A percentile compares a stretch with the other conserved stretches of the same genome.
Conservation (phyloP, 805 yeast species). For the Kregervanrija fluxuum region DNA sequence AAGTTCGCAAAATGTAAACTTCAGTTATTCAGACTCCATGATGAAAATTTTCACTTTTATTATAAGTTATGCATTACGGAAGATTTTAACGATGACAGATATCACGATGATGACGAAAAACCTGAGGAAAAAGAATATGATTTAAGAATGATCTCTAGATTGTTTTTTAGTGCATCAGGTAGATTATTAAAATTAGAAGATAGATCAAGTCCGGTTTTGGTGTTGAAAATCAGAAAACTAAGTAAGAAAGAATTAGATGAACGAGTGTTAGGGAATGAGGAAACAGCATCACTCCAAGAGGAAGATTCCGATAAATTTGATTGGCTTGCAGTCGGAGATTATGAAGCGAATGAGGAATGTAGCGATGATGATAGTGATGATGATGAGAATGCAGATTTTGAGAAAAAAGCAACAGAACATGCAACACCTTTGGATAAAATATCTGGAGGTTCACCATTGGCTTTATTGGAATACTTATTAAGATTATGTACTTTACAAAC, state of each 20-base stretch:
- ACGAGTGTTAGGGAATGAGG: slow-evolving; percentile 3
- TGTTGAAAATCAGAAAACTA: slow-evolving; percentile 39
- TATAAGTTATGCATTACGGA: slow-evolving; percentile 47
- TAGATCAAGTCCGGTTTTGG: slow-evolving; percentile 56
- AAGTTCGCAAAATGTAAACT: slow-evolving; percentile 52
- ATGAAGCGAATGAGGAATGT: slow-evolving; percentile 18
- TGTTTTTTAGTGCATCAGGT: slow-evolving; percentile 69
- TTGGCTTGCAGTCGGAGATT: slow-evolving; percentile 49
- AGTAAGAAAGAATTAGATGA: slow-evolving; percentile 12
- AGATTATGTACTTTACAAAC: slow-evolving; percentile 55
- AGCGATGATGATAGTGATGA: slow-evolving; percentile 17
- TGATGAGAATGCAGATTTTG: slow-evolving; percentile 17
- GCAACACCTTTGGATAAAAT: not conserved
- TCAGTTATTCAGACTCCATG: slow-evolving; percentile 28
- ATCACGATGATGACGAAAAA: slow-evolving; percentile 53
- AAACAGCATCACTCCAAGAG: slow-evolving; percentile 2
- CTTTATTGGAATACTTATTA: slow-evolving; percentile 57
- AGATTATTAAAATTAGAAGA: slow-evolving; percentile 55
- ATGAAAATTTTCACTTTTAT: slow-evolving; percentile 21
- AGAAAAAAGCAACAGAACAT: slow-evolving; percentile 13
- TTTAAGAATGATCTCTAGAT: slow-evolving; percentile 36
- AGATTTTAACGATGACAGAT: slow-evolving; percentile 61
- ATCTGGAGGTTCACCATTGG: slow-evolving; percentile 25
- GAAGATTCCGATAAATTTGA: slow-evolving; percentile 19
- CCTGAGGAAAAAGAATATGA: slow-evolving; percentile 31